A percentile compares a stretch with the other conserved stretches of the same genome.
phyloP scores from a whole-genome alignment of 192 early-diverging fungal species.

The Diversispora eburnea region DNA sequence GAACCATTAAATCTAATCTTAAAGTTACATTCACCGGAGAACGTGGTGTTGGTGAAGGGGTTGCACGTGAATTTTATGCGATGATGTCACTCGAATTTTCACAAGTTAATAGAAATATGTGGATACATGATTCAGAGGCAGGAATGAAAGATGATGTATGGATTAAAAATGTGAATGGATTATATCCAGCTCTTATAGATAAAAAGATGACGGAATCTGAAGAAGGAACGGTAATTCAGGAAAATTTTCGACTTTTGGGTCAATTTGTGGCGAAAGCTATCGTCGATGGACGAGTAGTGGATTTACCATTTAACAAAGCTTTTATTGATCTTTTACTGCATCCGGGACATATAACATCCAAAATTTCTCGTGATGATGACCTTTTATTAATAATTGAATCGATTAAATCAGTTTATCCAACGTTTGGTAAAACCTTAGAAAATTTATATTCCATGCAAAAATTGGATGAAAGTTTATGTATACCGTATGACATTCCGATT shows the following conservation, averaged over 20 bases:
- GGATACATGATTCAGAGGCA: conserved; percentile 57
- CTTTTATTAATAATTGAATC: not conserved
- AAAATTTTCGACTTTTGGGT: conserved; percentile 69
- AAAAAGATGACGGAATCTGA: conserved; percentile 43
- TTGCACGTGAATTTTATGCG: conserved; percentile 90
- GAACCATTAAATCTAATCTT: not conserved
- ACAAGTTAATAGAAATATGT: conserved; percentile 56
- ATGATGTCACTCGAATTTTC: conserved; percentile 72
- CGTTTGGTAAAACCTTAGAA: not conserved
- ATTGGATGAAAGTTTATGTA: not conserved
- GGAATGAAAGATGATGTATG: not conserved
- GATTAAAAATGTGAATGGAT: not conserved
- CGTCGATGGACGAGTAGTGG: conserved; percentile 81
- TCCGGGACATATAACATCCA: not conserved
- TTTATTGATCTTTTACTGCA: not conserved
- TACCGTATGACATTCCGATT: not conserved
- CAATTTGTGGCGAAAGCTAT: conserved; percentile 87
- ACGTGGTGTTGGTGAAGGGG: conserved; percentile 46
- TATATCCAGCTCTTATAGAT: not conserved
- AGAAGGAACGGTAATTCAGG: conserved; percentile 24
- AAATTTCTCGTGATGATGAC: not conserved
- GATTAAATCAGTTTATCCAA: not conserved
- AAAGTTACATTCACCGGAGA: not conserved
- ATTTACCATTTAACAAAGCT: conserved; percentile 33
- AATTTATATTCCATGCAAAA: not conserved